phyloP scores from a whole-genome alignment of 1,139 yeast species.

The Schwanniomyces etchellsii region DNA sequence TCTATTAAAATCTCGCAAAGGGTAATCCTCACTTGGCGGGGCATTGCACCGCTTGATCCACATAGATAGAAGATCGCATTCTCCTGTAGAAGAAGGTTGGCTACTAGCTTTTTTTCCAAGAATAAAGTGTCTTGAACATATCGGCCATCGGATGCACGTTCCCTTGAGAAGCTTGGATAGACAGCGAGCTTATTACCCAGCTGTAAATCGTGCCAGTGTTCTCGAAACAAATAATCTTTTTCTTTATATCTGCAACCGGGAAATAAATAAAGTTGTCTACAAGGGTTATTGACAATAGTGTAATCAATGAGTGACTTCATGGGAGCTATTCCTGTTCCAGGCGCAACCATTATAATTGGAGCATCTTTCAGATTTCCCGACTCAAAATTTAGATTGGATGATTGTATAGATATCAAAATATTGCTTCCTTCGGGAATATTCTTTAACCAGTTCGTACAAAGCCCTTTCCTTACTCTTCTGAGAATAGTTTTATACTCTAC shows the following conservation, averaged over 20 bases:
- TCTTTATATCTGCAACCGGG: constrained; percentile 68
- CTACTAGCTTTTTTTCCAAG: constrained; percentile 41
- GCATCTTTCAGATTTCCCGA: constrained; percentile 13
- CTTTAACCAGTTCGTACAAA: constrained; percentile 77
- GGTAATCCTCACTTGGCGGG: constrained; percentile 79
- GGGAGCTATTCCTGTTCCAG: constrained; percentile 95
- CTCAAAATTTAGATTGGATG: constrained; percentile 35
- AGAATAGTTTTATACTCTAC: constrained; percentile 85
- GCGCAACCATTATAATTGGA: constrained; percentile 72
- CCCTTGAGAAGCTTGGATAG: constrained; percentile 61
- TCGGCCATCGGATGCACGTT: constrained; percentile 31
- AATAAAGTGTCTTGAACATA: constrained; percentile 75
- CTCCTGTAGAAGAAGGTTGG: constrained; percentile 46
- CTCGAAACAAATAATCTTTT: constrained; percentile 65
- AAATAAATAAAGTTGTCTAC: constrained; percentile 44
- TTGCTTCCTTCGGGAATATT: constrained; percentile 40
- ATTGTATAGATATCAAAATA: constrained; percentile 52
- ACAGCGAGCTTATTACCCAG: constrained; percentile 30
- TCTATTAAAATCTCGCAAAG: constrained; percentile 54
- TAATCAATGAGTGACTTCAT: constrained; percentile 60
- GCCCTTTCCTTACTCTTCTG: constrained; percentile 69
- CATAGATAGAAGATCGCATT: constrained; percentile 69
- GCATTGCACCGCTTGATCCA: constrained; percentile 95
- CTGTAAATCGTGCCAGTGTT: constrained; percentile 43
- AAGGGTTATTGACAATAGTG: constrained; percentile 10